Conservation (phyloP, 2,329 filamentous ascomycete species). For the Monilinia aucupariae region DNA sequence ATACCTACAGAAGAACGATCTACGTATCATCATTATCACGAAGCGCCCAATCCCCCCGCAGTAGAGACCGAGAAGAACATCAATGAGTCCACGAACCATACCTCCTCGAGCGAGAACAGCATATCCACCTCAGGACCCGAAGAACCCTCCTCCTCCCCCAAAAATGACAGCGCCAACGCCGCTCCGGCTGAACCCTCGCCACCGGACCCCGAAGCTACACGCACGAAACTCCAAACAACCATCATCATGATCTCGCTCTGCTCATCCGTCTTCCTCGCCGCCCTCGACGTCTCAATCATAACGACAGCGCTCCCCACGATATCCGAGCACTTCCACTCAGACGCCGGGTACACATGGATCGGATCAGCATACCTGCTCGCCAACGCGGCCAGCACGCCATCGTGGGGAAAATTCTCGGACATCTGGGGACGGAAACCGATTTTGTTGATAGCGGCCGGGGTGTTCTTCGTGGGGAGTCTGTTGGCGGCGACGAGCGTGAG, state of each 20-base stretch:
- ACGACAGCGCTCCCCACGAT: slow-evolving; percentile 59
- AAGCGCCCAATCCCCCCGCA: not conserved
- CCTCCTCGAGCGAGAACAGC: not conserved
- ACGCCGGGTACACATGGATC: slow-evolving; percentile 64
- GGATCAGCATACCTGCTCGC: slow-evolving; percentile 68
- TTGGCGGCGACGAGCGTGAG: slow-evolving; percentile 42
- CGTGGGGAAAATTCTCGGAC: slow-evolving; percentile 59
- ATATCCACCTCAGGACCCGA: not conserved
- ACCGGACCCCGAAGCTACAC: slow-evolving; percentile 29
- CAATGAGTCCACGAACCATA: not conserved
- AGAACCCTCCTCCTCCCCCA: not conserved
- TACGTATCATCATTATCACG: too few relatives aligned
- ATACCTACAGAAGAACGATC: not conserved
- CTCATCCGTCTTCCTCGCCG: slow-evolving; percentile 34
- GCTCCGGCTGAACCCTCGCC: not conserved
- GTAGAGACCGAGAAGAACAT: not conserved
- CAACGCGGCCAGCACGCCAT: slow-evolving; percentile 58
- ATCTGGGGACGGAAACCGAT: slow-evolving; percentile 54
- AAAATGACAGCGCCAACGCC: not conserved
- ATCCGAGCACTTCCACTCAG: slow-evolving; percentile 46
- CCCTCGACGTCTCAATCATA: slow-evolving; percentile 46
- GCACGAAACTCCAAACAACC: slow-evolving; percentile 31
- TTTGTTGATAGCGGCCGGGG: slow-evolving; percentile 42
- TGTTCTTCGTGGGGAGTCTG: slow-evolving; percentile 50
- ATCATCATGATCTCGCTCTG: slow-evolving; percentile 35